Conservation (phyloP, 2,329 filamentous ascomycete genomes). For the Aspergillus flavus region DNA sequence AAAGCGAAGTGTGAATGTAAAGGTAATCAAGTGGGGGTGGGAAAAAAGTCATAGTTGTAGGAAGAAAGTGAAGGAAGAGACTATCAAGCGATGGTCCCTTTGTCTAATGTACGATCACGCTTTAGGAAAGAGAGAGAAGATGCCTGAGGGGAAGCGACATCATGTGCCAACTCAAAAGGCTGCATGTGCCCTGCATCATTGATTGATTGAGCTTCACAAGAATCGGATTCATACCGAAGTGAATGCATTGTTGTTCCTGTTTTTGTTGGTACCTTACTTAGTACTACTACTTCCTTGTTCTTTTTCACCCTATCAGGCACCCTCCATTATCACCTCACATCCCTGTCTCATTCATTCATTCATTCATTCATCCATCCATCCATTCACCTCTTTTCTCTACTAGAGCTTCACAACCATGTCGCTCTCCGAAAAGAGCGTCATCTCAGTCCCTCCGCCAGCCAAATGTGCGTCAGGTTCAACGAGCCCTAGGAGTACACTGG, state of each 20-base stretch:
- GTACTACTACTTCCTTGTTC: no score
- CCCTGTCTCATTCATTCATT: not conserved
- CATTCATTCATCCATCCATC: not conserved
- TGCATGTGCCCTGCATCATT: conserved; percentile 7
- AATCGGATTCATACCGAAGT: not conserved
- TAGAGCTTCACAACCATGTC: conserved; percentile 16
- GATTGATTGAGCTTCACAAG: not conserved
- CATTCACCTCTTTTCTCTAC: not conserved
- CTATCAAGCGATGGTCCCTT: conserved; percentile 9
- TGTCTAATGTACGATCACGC: conserved; percentile 21
- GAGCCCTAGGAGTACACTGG: conserved; percentile 25
- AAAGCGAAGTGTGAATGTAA: not conserved
- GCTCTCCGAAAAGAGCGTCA: conserved; percentile 13
- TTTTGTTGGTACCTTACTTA: no score
- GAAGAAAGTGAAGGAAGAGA: no score
- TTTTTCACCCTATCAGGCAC: not conserved
- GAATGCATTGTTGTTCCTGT: not conserved
- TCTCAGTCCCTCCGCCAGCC: conserved; percentile 22
- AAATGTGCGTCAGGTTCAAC: conserved; percentile 15
- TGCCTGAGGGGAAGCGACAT: conserved; percentile 4
- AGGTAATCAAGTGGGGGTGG: no score
- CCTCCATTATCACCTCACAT: not conserved
- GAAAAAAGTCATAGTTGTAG: no score
- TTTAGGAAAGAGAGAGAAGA: conserved; percentile 15
- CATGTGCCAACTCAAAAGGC: conserved; percentile 23